A percentile compares a stretch with the other conserved stretches of the same genome.
Evolutionary conservation across 768 basidiomycete species (phyloP).

Genomic region (Kondoa malvinella): DNA sequence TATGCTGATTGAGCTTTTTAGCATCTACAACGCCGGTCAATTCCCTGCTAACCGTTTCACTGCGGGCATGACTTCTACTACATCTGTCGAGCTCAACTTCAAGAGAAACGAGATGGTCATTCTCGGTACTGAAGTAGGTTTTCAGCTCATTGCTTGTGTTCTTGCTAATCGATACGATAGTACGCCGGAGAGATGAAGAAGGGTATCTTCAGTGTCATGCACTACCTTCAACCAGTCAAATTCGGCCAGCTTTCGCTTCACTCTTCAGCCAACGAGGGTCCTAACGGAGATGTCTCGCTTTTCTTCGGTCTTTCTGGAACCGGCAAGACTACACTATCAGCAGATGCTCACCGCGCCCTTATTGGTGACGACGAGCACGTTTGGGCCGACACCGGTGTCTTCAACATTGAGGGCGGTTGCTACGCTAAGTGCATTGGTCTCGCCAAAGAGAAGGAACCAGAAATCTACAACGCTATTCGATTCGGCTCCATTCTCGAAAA

Average conservation of each 20-base stretch:
- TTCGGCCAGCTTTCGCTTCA: conserved; percentile 95
- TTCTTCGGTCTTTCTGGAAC: conserved; percentile 99
- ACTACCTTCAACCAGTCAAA: conserved; percentile 96
- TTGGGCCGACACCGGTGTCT: conserved; percentile 96
- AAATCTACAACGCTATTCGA: conserved; percentile 85
- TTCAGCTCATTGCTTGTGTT: conserved; percentile 33
- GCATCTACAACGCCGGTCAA: conserved; percentile 98
- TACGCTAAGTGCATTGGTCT: conserved; percentile 98
- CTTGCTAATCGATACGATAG: conserved; percentile 37
- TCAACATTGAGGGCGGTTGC: conserved; percentile 99
- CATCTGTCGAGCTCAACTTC: conserved; percentile 99
- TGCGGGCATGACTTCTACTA: conserved; percentile 97
- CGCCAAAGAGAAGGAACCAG: conserved; percentile 91
- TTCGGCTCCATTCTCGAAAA: conserved; percentile 97
- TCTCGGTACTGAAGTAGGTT: conserved; percentile 40
- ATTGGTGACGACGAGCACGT: conserved; percentile 99
- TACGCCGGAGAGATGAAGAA: conserved; percentile 74
- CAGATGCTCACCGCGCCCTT: conserved; percentile 78
- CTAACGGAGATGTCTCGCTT: conserved; percentile 78
- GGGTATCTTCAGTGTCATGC: conserved; percentile 99
- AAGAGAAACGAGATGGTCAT: conserved; percentile 99
- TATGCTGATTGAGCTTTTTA: neutral
- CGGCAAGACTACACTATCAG: conserved; percentile 95
- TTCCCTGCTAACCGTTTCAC: conserved; percentile 99
- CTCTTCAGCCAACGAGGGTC: conserved; percentile 91